These are phyloP conservation scores for Pelargonium citronellum DNA, from an alignment of 441 rosid genomes.

Conservation along the genomic window DNA sequence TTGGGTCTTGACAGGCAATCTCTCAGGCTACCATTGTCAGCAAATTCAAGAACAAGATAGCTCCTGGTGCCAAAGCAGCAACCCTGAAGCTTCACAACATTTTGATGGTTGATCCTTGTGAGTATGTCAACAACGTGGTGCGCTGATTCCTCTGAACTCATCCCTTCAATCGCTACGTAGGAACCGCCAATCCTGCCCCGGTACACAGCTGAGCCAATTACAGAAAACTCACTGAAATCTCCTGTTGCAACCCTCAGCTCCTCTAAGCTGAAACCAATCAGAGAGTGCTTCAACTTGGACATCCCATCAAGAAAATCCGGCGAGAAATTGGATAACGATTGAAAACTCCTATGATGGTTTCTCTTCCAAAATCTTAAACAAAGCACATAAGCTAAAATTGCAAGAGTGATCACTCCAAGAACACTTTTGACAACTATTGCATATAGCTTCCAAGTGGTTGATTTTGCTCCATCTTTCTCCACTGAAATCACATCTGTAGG, in stretches of 20 bases:
- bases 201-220: conserved; percentile 20
- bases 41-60: conserved; percentile 28
- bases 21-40: conserved; percentile 31
- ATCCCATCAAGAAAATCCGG: conserved; percentile 28
- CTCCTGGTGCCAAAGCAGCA: conserved; percentile 22
- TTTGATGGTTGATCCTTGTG: conserved; percentile 28
- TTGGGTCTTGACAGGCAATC: conserved; percentile 21
- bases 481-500: conserved; percentile 15
- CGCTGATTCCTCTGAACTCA: conserved; percentile 22
- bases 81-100: conserved; percentile 29
- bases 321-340: conserved; percentile 23
- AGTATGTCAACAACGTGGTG: conserved; percentile 25
- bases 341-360: conserved; percentile 19
- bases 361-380: conserved; percentile 6
- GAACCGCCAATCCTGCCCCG: conserved; percentile 26
- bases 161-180: conserved; percentile 18
- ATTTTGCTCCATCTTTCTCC: neutral
- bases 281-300: conserved; percentile 30
- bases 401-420: neutral
- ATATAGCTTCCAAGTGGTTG: neutral
- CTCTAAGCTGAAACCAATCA: conserved; percentile 29
- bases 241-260: conserved; percentile 31
- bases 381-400: conserved; percentile 8
- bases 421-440: neutral
- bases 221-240: conserved; percentile 22